Evolutionary conservation across 2,329 filamentous ascomycete genomes (phyloP), one percentile per base, ranked within the genome.

Genomic region (Fusarium tjaetaba): DNA sequence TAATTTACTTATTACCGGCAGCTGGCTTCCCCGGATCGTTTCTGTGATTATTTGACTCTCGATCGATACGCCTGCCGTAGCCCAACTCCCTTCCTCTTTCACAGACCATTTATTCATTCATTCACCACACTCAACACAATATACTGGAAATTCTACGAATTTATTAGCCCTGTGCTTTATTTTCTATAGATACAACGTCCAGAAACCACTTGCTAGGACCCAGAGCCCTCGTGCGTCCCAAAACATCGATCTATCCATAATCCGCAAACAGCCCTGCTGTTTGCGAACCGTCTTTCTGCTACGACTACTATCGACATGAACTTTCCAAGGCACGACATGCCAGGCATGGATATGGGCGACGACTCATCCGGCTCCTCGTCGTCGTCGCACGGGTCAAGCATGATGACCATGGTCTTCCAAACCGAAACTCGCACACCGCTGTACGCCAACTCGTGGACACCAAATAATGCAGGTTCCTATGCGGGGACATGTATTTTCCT

Each of bases 401-500:
- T 72, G 28, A 88, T 87, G 86, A 81, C 82, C 80, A 84, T 85
- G 78, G 80, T 88, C 73, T 96, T 96, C 87, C 91, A 91, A 73
- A 88, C 82, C 70, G 77, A 83, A 65, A 83, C 81, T 55, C 76
- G 77, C 60, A 89, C 88, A 9, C 80, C 88, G 1, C 85, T 90
- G 68, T 90, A 85, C 82, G 91, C 93, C 22, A 81, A 83, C 28
- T 81, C 86, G 59, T 98, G 95, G 94, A 92, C 93, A 5, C 96
- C 96, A 10, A 83, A 80, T 34, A 91, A 85, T 41, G 85, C 87
- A 11, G 94, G 92, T 76, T 85, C 88, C 68, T 98, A 98, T 82
- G 94, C 94, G 4, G 96, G 91, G 63, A 97, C 94, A 34, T 97
- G 96, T 85, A 93, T 98, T 81, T 98, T 98, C 84, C 88, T 98